Conservation (phyloP, 1,284 basidiomycete genomes). For the Coniferiporia weirii region DNA sequence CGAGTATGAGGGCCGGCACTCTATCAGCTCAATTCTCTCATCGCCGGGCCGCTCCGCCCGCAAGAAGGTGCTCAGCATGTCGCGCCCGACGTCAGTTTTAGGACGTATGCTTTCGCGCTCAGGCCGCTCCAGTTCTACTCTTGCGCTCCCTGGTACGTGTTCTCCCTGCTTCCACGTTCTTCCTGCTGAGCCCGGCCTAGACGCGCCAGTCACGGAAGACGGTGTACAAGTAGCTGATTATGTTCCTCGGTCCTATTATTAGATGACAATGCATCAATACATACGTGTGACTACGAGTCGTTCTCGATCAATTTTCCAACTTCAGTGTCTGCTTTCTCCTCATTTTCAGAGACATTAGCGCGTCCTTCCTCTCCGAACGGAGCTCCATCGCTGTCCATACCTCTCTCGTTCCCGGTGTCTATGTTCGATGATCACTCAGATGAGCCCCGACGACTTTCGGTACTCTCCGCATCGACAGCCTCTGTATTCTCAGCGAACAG, state of each 20-base stretch:
- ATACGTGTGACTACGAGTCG: neutral
- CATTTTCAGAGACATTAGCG: neutral
- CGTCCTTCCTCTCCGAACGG: neutral
- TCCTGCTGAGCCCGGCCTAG: constrained; percentile 5
- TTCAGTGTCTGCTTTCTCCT: neutral
- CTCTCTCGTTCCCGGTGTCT: neutral
- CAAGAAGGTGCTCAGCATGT: constrained; percentile 12
- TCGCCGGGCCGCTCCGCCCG: constrained; percentile 6
- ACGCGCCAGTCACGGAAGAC: constrained; percentile 1
- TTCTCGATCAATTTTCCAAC: neutral
- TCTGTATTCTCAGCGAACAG: constrained; percentile 9
- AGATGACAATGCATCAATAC: constrained; percentile 2
- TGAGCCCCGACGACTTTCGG: constrained; percentile 12
- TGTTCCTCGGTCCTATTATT: constrained; percentile 5
- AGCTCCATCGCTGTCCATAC: neutral
- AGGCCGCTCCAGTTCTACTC: constrained; percentile 12
- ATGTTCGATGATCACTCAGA: neutral
- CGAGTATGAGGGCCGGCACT: constrained; percentile 7
- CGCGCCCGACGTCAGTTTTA: neutral
- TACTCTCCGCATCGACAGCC: constrained; percentile 2
- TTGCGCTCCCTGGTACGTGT: constrained; percentile 15
- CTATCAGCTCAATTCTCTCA: constrained; percentile 6
- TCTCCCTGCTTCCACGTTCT: neutral
- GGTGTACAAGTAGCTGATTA: constrained; percentile 9
- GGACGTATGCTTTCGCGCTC: constrained; percentile 7